Percentiles rank a stretch among this genome's conserved stretches.
Conservation (phyloP, 768 basidiomycete genomes). For the Amanita polypyramis region DNA sequence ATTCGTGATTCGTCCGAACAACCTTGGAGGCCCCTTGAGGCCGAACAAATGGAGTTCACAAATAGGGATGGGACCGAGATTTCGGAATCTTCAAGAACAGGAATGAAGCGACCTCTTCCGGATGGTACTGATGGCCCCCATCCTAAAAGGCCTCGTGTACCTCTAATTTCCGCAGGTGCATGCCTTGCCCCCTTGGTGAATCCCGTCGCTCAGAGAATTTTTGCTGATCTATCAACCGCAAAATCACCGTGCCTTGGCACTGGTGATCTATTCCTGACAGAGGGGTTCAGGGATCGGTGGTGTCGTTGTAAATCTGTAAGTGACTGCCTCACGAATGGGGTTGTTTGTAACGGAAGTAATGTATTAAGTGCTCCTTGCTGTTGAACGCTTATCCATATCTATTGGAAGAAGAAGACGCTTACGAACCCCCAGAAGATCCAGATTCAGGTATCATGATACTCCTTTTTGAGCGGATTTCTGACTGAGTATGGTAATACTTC, state of each 20-base stretch:
- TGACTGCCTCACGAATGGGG: neutral
- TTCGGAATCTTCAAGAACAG: constrained; percentile 14
- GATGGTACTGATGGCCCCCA: constrained; percentile 24
- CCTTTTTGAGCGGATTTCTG: neutral
- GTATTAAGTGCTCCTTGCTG: constrained; percentile 44
- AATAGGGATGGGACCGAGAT: constrained; percentile 19
- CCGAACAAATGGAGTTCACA: constrained; percentile 12
- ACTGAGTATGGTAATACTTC: constrained; percentile 4
- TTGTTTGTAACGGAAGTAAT: neutral
- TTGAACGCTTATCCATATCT: constrained; percentile 49
- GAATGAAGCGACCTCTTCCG: constrained; percentile 43
- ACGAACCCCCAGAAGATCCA: constrained; percentile 79
- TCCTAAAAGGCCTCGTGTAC: constrained; percentile 16
- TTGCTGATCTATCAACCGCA: constrained; percentile 18
- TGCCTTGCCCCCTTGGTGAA: constrained; percentile 53
- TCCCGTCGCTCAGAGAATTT: constrained; percentile 32
- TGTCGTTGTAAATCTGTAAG: constrained; percentile 56
- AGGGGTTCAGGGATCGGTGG: constrained; percentile 72
- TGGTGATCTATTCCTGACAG: constrained; percentile 69
- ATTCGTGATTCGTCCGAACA: constrained; percentile 34
- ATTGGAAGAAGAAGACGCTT: constrained; percentile 72
- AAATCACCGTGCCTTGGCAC: constrained; percentile 31
- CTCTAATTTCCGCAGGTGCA: constrained; percentile 12
- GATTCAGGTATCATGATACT: constrained; percentile 46
- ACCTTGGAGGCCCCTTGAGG: constrained; percentile 44